Evolutionary conservation across 768 basidiomycete species (phyloP), one percentile per base, ranked within the genome.

Genomic region (Tricholomella constricta): DNA sequence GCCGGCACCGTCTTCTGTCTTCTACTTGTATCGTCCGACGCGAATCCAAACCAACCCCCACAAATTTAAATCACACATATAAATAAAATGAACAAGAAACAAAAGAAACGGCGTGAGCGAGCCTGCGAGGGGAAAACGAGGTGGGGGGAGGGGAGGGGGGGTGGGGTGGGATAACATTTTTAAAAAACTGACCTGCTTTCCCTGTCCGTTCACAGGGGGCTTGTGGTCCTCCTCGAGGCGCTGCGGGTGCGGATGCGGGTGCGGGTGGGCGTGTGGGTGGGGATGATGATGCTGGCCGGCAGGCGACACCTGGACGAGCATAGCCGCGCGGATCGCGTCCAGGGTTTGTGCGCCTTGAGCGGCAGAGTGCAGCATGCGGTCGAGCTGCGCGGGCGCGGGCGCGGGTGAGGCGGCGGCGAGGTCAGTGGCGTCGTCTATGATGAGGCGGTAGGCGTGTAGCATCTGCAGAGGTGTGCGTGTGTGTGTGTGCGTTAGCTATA

Each of bases 361-460:
- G 22, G 78, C 78, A 42, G 70, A 72, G 59, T 78, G 74, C 44
- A 77, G 40, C 76, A 78, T 77, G 36, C 67, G 62, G 25, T 74
- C 74, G 50, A 78, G 53, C 27, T 75, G 27, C 45, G 27, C 44
- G 31, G 22, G 11, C 14, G 32, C 3, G 29, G 43, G 35, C 26
- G 25, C 42, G 14, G 15, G 35, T 5, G 36, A 31, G 32, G 31
- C 23, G 23, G 25, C 15, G 35, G 20, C 29, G 40, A 54, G 35
- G 15, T 50, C 45, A 37, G 65, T 61, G 12, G 58, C 59, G 23
- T 57, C 62, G 34, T 70, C 71, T 2, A 73, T 61, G 52, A 75
- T 63, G 51, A 63, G 58, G 36, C 58, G 61, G 58, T 72, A 72
- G n/a, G 65, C 59, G 26, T 68, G 57, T 27, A 62, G 49, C 25